These are phyloP conservation scores for Ceratocystis huliohia DNA, from an alignment of 2,329 filamentous ascomycete genomes.

Conservation along the genomic window DNA sequence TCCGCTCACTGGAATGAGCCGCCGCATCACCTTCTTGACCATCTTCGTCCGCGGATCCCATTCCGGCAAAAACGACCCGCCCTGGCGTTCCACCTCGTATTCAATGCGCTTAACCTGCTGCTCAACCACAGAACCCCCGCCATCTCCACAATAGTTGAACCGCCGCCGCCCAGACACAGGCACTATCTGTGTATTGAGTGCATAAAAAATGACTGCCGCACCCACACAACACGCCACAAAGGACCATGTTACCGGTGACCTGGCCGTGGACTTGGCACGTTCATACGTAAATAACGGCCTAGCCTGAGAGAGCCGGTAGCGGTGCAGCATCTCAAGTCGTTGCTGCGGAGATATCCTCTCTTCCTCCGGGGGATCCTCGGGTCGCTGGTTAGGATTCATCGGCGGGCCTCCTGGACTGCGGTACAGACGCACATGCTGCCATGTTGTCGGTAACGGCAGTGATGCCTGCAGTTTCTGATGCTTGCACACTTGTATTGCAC, in stretches of 20 bases:
- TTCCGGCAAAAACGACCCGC: slow-evolving; percentile 43
- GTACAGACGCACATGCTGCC: slow-evolving; percentile 8
- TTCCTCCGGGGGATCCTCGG: slow-evolving; percentile 15
- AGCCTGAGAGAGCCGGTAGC: slow-evolving; percentile 25
- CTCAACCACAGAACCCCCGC: slow-evolving; percentile 36
- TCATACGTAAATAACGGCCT: slow-evolving; percentile 30
- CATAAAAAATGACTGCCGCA: slow-evolving; percentile 47
- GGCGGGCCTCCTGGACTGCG: slow-evolving; percentile 12
- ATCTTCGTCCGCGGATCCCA: slow-evolving; percentile 40
- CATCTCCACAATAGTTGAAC: slow-evolving; percentile 55
- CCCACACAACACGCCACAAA: slow-evolving; percentile 32
- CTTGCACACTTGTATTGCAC: neutral
- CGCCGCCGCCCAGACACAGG: slow-evolving; percentile 58
- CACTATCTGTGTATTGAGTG: slow-evolving; percentile 57
- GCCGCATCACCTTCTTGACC: slow-evolving; percentile 52
- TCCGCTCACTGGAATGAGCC: slow-evolving; percentile 55
- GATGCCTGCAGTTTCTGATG: neutral
- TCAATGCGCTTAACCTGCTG: slow-evolving; percentile 46
- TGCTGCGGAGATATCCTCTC: slow-evolving; percentile 8
- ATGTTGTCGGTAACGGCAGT: no score
- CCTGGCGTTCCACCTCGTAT: slow-evolving; percentile 39
- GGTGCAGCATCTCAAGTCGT: slow-evolving; percentile 13
- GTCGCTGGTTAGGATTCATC: slow-evolving; percentile 19
- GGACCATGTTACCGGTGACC: slow-evolving; percentile 30
- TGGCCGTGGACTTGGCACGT: slow-evolving; percentile 27